Conservation (phyloP, 768 basidiomycete genomes). For the Amanita subjunquillea region DNA sequence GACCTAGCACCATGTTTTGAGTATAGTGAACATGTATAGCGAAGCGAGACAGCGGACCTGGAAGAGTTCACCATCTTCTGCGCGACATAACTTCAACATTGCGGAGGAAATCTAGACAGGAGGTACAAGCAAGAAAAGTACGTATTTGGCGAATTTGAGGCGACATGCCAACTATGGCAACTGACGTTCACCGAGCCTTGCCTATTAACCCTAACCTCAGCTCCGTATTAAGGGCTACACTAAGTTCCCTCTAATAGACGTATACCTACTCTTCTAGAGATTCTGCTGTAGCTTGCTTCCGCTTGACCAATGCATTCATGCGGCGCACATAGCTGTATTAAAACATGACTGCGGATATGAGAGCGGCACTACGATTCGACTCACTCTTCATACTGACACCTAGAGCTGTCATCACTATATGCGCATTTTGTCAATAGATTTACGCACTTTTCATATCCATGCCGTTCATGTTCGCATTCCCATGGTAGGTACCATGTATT, state of each 20-base stretch:
- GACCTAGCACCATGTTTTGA: constrained; percentile 25
- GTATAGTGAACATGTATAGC: background rate
- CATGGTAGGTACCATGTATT: constrained; percentile 76
- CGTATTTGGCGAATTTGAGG: background rate
- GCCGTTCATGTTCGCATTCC: constrained; percentile 87
- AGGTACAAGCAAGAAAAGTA: background rate
- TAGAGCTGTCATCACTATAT: constrained; percentile 17
- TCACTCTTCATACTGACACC: constrained; percentile 94
- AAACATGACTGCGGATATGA: background rate
- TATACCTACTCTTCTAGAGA: constrained; percentile 3
- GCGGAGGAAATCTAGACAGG: constrained; percentile 3
- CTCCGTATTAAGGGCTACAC: constrained; percentile 4
- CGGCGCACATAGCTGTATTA: constrained; percentile 66
- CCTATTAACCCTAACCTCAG: constrained; percentile 4
- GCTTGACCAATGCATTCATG: constrained; percentile 76
- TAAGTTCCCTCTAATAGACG: background rate
- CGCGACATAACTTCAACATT: constrained; percentile 59
- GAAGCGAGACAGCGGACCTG: constrained; percentile 28
- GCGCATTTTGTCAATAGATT: background rate
- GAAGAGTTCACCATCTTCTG: constrained; percentile 53
- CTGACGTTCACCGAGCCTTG: background rate
- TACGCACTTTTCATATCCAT: constrained; percentile 76
- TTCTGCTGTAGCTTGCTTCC: constrained; percentile 38
- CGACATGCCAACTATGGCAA: constrained; percentile 5
- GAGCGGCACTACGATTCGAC: constrained; percentile 19